Base-by-base conservation (phyloP, 202 grass and related monocot genomes). In the Cymbopogon flexuosus region DNA sequence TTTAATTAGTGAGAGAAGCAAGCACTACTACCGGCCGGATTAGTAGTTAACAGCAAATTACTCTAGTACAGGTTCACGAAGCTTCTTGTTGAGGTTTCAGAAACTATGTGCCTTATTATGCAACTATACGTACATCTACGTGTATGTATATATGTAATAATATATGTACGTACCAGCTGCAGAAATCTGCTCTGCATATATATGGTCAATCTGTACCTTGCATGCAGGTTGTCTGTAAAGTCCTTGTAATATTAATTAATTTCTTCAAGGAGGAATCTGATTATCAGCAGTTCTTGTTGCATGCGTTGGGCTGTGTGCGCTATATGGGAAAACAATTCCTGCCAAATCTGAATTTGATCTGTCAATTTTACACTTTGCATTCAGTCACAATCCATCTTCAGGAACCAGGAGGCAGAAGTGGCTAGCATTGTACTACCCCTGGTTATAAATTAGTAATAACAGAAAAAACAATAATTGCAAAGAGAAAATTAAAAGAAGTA, bases 1-100 rank as follows among this genome's bases (percentile, higher is more conserved):
- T 75, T 59, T 83, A 30, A 62, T 62, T 62, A 86, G 70, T 54
- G 39, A 42, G 68, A 69, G 71, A 79, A 52, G 59, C n/a, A 68
- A 46, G n/a, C 59, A 58, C n/a, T 68, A 62, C 30, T 13, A 29
- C 22, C 23, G 22, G 57, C 10, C 75, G 61, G 49, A 73, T 89
- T 61, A 47, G 51, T 78, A 45, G 62, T 78, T 73, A 76, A 34
- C 33, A 34, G 54, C 12, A 31, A 72, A 80, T 58, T 76, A 60
- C 57, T 72, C 49, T 29, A 3, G 2, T 0, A 37, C 56, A 84
- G 65, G 29, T 73, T 83, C 72, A 69, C 79, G 35, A 86, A 78
- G 33, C 62, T 73, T 85, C 49, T 59, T 52, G 31, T 10, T 51
- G 52, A 71, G 65, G 65, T 71, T 78, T 68, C 52, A 71, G 72